phyloP scores from a whole-genome alignment of 2,329 filamentous ascomycete genomes.

The Seiridium unicorne region DNA sequence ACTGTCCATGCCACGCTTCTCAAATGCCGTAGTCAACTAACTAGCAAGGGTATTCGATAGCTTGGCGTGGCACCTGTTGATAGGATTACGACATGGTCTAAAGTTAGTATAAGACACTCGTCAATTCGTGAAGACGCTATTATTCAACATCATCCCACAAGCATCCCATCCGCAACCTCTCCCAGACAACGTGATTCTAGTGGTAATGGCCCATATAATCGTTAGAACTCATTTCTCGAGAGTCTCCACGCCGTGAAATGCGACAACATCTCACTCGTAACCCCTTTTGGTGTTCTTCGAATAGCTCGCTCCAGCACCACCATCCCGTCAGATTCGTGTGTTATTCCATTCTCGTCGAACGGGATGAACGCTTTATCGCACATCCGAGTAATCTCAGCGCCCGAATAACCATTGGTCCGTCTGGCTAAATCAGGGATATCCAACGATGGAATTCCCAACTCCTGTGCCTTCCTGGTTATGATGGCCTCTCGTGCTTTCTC shows the following conservation, averaged over 20 bases:
- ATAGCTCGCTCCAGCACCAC: conserved; percentile 29
- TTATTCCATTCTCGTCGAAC: conserved; percentile 8
- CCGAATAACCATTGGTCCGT: conserved; percentile 74
- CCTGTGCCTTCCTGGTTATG: conserved; percentile 64
- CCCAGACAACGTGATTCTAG: too few relatives aligned
- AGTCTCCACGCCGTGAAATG: conserved; percentile 33
- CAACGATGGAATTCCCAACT: conserved; percentile 63
- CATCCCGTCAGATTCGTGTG: conserved; percentile 11
- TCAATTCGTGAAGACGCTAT: too few relatives aligned
- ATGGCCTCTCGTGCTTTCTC: conserved; percentile 73
- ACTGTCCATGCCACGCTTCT: too few relatives aligned
- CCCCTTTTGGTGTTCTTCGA: conserved; percentile 32
- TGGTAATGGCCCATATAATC: too few relatives aligned
- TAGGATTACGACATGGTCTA: too few relatives aligned
- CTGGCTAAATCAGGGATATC: conserved; percentile 62
- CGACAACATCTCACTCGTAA: conserved; percentile 31
- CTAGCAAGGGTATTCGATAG: too few relatives aligned
- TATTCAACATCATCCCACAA: too few relatives aligned
- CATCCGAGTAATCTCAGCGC: conserved; percentile 71
- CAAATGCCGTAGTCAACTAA: too few relatives aligned
- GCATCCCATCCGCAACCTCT: too few relatives aligned
- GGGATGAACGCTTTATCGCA: conserved; percentile 41
- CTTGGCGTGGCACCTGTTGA: too few relatives aligned
- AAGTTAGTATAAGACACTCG: too few relatives aligned
- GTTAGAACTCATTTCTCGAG: neutral